Evolutionary conservation across 345 rosid genomes (phyloP).

Genomic region (Syzygium jambos): DNA sequence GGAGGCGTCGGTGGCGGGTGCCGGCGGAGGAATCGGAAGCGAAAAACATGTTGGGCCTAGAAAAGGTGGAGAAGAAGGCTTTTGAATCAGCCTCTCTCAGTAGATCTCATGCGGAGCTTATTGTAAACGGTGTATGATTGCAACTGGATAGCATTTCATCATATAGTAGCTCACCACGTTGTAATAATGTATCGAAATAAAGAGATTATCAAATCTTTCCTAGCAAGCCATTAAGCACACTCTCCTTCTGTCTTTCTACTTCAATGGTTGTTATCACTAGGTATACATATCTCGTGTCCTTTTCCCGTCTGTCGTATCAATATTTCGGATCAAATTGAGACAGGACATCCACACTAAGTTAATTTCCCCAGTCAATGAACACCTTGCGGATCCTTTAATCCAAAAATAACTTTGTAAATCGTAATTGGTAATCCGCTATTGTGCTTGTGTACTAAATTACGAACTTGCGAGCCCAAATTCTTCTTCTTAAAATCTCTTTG

Average conservation of each 20-base stretch:
- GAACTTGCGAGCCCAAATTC: too few species aligned
- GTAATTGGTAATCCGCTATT: background rate
- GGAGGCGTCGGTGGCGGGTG: background rate
- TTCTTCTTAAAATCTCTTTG: too few species aligned
- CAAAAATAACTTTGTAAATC: background rate
- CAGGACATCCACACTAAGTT: background rate
- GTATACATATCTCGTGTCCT: background rate
- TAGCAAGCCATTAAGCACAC: background rate
- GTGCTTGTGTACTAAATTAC: background rate
- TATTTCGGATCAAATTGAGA: background rate
- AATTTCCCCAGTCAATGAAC: background rate
- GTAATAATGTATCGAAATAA: background rate
- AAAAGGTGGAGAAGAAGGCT: background rate
- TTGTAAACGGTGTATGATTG: background rate
- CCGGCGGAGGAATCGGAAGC: background rate
- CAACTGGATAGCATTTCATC: background rate
- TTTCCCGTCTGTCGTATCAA: background rate
- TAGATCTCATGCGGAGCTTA: background rate
- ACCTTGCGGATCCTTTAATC: background rate
- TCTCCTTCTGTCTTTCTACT: background rate
- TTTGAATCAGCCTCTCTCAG: background rate
- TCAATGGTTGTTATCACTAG: background rate
- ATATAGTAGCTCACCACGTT: background rate
- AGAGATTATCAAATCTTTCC: background rate
- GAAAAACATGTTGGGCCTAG: background rate